Base-by-base conservation (phyloP, 2,329 filamentous ascomycete genomes). In the Paecilomyces variotii region DNA sequence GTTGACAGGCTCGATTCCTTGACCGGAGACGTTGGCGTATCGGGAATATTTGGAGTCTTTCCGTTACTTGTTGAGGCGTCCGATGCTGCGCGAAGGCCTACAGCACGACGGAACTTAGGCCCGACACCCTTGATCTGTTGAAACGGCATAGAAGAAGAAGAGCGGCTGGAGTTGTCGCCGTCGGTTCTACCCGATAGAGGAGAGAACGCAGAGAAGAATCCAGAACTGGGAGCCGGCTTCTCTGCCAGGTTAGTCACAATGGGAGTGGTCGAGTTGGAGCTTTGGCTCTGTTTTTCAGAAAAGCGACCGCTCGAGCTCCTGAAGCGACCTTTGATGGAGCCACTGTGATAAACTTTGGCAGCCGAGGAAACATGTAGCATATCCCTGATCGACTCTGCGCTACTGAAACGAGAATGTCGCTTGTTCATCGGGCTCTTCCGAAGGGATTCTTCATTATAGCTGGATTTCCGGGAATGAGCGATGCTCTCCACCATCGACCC, bases 51-150 rank as follows among this genome's bases (percentile, higher is more conserved):
- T 24, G 70, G 62, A n/a, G 78, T 74, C 69, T 81, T 84, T 60
- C 84, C 82, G 51, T 69, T 76, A 28, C 79, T 79, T 1, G 81
- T 82, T 19, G 84, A 79, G 24, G 82, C 80, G 69, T 97, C 93
- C 3, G 93, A 97, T 57, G 92, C 90, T 12, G 91, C 88, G 62
- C 93, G 83, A 58, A 96, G 80, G n/a, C 91, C 90, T 52, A 86
- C 83, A 25, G 81, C 81, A 59, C 81, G 81, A 57, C 80, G 79
- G 63, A 82, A 84, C 64, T 77, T 82, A 32, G 79, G 83, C 73
- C 64, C 87, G 68, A 84, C 85, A 84, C 67, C 86, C 71, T 70
- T 83, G 73, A 66, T 79, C 52, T 78, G 78, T 11, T 79, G 78
- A 39, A 79, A 74, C 26, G 78, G 73, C 39, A 75, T 71, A 5